Percentiles rank a stretch among this genome's conserved stretches.
Conservation (phyloP, 2,329 filamentous ascomycete genomes). For the Xylaria sp. region DNA sequence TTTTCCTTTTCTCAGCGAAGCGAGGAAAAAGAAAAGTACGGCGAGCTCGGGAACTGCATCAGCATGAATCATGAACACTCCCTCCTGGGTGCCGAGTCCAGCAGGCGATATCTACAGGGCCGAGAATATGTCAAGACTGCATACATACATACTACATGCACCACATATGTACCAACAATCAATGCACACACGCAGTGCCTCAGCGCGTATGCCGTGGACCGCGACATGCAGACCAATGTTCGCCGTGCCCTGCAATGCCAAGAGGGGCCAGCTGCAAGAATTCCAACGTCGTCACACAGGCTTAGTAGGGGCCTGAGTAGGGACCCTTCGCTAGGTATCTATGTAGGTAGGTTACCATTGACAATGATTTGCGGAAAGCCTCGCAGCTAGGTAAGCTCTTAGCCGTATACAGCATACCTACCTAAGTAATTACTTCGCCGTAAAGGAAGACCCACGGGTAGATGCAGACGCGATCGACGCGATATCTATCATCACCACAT, state of each 20-base stretch:
- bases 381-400: slow-evolving; percentile 18
- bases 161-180: slow-evolving; percentile 7
- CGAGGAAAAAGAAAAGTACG: slow-evolving; percentile 27
- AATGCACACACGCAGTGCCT: slow-evolving; percentile 16
- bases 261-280: slow-evolving; percentile 37
- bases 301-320: neutral
- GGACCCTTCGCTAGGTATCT: neutral
- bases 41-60: slow-evolving; percentile 31
- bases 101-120: slow-evolving; percentile 4
- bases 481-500: slow-evolving; percentile 3
- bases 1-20: slow-evolving; percentile 4
- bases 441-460: neutral
- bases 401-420: neutral
- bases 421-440: neutral
- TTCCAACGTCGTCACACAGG: slow-evolving; percentile 37
- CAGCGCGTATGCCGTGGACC: slow-evolving; percentile 28
- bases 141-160: slow-evolving; percentile 14
- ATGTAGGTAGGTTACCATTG: slow-evolving; percentile 4
- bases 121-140: slow-evolving; percentile 26
- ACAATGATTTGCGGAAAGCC: slow-evolving; percentile 12
- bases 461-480: slow-evolving; percentile 15
- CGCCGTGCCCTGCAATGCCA: slow-evolving; percentile 30
- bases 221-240: slow-evolving; percentile 25
- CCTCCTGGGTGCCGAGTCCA: neutral
- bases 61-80: slow-evolving; percentile 19